A percentile compares a stretch with the other conserved stretches of the same genome.
Evolutionary conservation across 306 rosid species (phyloP).

Genomic region (Acacia confusa): DNA sequence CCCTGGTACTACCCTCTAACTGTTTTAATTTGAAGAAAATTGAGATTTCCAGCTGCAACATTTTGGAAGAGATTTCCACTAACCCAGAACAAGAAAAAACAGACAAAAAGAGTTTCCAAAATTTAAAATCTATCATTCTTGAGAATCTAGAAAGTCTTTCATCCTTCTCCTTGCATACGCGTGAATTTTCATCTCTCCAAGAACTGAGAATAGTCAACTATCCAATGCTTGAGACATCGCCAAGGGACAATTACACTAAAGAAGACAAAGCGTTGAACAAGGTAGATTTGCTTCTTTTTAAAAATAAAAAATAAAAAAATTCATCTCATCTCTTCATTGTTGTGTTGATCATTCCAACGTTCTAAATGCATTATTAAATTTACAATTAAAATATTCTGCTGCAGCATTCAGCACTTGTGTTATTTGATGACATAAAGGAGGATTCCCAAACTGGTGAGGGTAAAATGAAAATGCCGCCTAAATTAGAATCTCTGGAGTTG

Average conservation of each 20-base stretch:
- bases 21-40: background rate
- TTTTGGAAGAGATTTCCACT: background rate
- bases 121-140: background rate
- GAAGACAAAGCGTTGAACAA: background rate
- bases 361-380: background rate
- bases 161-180: background rate
- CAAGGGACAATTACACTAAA: background rate
- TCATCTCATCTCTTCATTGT: background rate
- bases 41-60: background rate
- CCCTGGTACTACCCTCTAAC: background rate
- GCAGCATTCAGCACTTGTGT: background rate
- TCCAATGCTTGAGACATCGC: background rate
- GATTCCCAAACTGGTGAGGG: background rate
- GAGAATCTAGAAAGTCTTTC: background rate
- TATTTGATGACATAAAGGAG: background rate
- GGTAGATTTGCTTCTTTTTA: background rate
- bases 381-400: background rate
- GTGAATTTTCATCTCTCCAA: background rate
- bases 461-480: background rate
- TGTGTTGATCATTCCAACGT: background rate
- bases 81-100: background rate
- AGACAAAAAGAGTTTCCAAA: background rate
- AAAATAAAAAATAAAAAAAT: background rate
- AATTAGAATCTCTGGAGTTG: background rate
- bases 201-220: background rate